Evolutionary conservation across 805 yeast species (phyloP), one percentile per base, ranked within the genome.

Genomic region (Isabelozyma gotoi): DNA sequence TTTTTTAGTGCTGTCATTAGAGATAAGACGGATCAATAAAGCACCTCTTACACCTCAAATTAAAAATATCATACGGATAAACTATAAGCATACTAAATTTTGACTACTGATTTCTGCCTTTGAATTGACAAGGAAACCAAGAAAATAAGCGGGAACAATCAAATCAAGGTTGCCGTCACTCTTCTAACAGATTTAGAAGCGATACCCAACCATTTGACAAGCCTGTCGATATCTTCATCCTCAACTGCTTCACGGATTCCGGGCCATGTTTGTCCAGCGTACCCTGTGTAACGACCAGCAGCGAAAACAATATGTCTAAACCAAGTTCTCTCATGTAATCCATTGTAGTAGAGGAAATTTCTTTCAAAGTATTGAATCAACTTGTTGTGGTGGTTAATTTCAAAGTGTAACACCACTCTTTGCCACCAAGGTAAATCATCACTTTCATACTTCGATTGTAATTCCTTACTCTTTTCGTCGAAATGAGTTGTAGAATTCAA

Each of bases 301-400:
- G 86, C 86, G 59, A 72, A 81, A 0, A 84, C 65, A 19, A 81
- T 67, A 61, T 84, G 88, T 56, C 74, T 82, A 68, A 81, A 77
- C 84, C 86, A 82, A 5, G 61, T 60, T 49, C 88, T 68, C 27
- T 69, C 69, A 21, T 64, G 52, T 24, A 82, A 63, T 0, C 85
- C 81, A 11, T 68, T 52, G 7, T 62, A 60, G 43, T 73, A 59
- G 20, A 82, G 55, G 52, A 82, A 82, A 53, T 78, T 57, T 44
- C 81, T 66, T 56, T 84, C 87, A 20, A 83, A 62, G 43, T 75
- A 71, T 48, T 70, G 69, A 40, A 62, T 48, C 35, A 63, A 51
- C 50, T 60, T 62, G 57, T 71, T 71, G 48, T 67, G 71, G 42
- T 52, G 61, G 45, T 55, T 44, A 39, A 69, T 63, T 33, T 51